A percentile compares a stretch with the other conserved stretches of the same genome.
These are phyloP conservation scores for Phytophthora melonis DNA, from an alignment of 352 stramenopile species.

Conservation along the genomic window DNA sequence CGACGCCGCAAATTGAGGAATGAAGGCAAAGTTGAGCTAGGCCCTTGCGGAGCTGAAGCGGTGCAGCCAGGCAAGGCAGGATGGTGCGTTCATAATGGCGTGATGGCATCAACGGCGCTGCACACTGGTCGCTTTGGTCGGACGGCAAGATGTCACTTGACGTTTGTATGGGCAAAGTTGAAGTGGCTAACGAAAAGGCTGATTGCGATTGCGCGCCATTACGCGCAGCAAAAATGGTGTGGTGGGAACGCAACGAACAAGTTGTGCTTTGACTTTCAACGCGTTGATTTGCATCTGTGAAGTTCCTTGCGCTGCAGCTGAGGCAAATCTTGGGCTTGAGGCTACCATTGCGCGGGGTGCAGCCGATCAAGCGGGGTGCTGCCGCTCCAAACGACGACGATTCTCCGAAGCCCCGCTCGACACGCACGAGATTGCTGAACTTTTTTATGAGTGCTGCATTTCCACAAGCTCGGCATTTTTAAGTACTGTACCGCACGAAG, in stretches of 20 bases:
- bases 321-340: background rate
- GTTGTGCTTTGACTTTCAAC: background rate
- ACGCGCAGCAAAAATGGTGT: background rate
- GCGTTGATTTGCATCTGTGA: background rate
- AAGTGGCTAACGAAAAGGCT: background rate
- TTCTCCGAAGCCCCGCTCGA: background rate
- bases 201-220: background rate
- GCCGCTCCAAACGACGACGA: background rate
- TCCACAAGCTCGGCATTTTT: background rate
- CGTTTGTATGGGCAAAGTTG: conserved; percentile 4
- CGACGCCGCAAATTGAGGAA: background rate
- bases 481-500: background rate
- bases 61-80: background rate
- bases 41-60: too few relatives aligned
- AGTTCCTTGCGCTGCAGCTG: background rate
- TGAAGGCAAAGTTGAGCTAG: background rate
- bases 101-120: conserved; percentile 1
- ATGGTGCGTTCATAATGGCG: conserved; percentile 1
- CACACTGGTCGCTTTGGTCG: background rate
- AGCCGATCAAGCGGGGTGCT: background rate
- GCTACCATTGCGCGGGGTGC: background rate
- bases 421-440: background rate
- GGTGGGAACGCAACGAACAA: background rate
- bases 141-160: background rate
- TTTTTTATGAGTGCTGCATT: too few relatives aligned